A percentile compares a stretch with the other conserved stretches of the same genome.
These are phyloP conservation scores for Musa schizocarpa DNA, from an alignment of 176 grass and related monocot genomes.

Conservation along the genomic window DNA sequence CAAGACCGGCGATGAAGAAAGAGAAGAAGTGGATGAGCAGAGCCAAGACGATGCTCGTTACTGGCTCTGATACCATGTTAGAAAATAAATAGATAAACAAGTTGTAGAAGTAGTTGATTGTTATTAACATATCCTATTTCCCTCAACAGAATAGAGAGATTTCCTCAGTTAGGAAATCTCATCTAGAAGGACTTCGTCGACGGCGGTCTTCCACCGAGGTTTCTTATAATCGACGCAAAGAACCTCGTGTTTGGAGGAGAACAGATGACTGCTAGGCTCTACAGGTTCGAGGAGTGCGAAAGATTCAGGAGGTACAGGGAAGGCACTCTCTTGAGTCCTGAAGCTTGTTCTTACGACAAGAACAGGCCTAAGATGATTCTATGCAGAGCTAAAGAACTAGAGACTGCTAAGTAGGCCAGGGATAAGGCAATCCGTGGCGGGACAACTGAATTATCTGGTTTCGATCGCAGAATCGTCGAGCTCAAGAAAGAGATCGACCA, in stretches of 20 bases:
- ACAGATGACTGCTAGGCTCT: conserved; percentile 16
- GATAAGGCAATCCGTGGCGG: neutral
- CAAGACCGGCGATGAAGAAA: too few relatives aligned
- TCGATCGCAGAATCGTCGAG: neutral
- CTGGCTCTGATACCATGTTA: too few relatives aligned
- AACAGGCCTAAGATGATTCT: neutral
- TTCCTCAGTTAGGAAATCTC: too few relatives aligned
- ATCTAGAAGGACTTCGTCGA: conserved; percentile 19
- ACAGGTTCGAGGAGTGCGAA: conserved; percentile 18
- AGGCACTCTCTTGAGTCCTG: neutral
- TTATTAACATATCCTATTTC: too few relatives aligned
- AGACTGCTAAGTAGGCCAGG: neutral
- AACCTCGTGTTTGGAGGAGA: conserved; percentile 18
- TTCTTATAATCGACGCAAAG: conserved; percentile 16
- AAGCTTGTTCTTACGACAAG: neutral
- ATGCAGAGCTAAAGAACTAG: conserved; percentile 9
- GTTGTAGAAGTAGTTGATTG: too few relatives aligned
- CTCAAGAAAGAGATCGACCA: conserved; percentile 9
- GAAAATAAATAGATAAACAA: too few relatives aligned
- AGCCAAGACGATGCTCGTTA: too few relatives aligned
- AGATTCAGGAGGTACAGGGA: conserved; percentile 7
- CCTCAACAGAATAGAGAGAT: too few relatives aligned
- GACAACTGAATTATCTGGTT: neutral
- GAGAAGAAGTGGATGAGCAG: too few relatives aligned
- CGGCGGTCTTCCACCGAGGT: conserved; percentile 3